Conservation (phyloP, 345 rosid species). For the Pistacia integerrima region DNA sequence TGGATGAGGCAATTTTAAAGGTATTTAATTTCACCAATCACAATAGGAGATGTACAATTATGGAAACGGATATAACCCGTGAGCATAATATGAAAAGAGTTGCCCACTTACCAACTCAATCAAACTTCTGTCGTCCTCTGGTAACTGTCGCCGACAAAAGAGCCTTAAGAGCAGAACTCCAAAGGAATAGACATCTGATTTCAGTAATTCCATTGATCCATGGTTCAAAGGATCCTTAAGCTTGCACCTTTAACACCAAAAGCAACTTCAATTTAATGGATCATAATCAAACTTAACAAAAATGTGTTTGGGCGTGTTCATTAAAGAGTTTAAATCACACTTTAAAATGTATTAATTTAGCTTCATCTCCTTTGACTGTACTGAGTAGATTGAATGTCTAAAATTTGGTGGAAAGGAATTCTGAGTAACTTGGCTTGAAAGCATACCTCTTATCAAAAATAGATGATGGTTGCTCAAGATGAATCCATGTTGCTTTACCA, state of each 20-base stretch:
- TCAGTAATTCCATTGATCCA: slow-evolving; percentile 21
- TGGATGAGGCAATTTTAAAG: background rate
- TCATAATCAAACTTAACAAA: background rate
- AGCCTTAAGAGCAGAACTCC: slow-evolving; percentile 46
- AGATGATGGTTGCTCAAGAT: slow-evolving; percentile 15
- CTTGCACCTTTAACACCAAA: slow-evolving; percentile 23
- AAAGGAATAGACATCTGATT: slow-evolving; percentile 35
- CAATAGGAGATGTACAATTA: background rate
- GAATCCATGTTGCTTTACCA: slow-evolving; percentile 36
- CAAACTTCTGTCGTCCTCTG: slow-evolving; percentile 35
- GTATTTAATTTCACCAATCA: background rate
- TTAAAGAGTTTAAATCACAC: no score
- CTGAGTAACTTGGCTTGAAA: background rate
- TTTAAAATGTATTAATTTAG: no score
- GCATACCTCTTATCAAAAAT: slow-evolving; percentile 26
- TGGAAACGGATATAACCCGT: background rate
- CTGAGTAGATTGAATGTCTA: no score
- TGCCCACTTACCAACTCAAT: slow-evolving; percentile 39
- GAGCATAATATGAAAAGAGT: background rate
- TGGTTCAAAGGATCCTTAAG: slow-evolving; percentile 16
- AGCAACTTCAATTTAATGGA: background rate
- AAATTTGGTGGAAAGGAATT: background rate
- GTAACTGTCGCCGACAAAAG: slow-evolving; percentile 36
- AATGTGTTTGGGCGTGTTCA: background rate
- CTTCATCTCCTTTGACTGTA: no score